A percentile compares a stretch with the other conserved stretches of the same genome.
Evolutionary conservation across 73 alveolate genomes (phyloP).

Genomic region (Effrenium voratum): DNA sequence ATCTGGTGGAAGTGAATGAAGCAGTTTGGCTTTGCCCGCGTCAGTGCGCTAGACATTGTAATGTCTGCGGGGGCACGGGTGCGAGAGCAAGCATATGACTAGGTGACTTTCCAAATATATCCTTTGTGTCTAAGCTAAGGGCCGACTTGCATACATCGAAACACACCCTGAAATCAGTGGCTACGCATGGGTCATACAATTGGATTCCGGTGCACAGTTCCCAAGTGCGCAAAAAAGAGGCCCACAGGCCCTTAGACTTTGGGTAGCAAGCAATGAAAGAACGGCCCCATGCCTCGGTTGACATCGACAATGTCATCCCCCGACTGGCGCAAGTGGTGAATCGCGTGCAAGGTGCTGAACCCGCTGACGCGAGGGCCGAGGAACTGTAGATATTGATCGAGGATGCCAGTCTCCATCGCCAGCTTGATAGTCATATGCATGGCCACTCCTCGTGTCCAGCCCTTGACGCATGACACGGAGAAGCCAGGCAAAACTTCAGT

Average conservation of each 20-base stretch:
- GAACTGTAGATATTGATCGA: neutral
- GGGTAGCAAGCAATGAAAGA: too few relatives aligned
- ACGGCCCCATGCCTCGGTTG: neutral
- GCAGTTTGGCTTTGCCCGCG: conserved; percentile 8
- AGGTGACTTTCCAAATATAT: too few relatives aligned
- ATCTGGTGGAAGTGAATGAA: neutral
- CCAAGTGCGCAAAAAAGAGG: too few relatives aligned
- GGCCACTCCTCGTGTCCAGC: neutral
- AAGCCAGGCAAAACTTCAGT: neutral
- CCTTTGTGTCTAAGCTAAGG: too few relatives aligned
- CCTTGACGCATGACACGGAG: neutral
- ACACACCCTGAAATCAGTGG: too few relatives aligned
- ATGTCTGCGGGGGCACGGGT: too few relatives aligned
- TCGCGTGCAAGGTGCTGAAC: neutral
- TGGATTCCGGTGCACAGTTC: too few relatives aligned
- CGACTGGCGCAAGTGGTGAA: neutral
- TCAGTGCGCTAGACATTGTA: neutral
- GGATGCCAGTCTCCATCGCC: neutral
- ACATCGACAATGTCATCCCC: neutral
- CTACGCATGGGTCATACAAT: too few relatives aligned
- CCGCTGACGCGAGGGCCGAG: neutral
- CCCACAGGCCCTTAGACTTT: too few relatives aligned
- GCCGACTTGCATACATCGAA: too few relatives aligned
- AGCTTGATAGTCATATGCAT: neutral
- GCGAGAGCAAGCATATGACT: too few relatives aligned